A percentile compares a stretch with the other conserved stretches of the same genome.
These are phyloP conservation scores for Avena sativa DNA, from an alignment of 176 grass and related monocot species.

Conservation along the genomic window DNA sequence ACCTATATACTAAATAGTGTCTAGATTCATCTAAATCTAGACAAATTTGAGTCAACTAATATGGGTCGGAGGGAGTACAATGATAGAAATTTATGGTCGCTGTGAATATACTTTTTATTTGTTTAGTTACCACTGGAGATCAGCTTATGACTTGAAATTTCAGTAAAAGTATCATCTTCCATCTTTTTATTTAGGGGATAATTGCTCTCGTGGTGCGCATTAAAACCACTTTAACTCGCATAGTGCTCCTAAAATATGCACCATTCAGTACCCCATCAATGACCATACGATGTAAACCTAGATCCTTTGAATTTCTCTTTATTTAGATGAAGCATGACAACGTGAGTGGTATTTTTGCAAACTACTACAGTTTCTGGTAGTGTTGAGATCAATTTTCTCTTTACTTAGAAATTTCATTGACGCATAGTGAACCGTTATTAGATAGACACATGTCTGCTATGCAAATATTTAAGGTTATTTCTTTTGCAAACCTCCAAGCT, in stretches of 20 bases:
- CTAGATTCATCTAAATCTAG: no score
- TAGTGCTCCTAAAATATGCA: background rate
- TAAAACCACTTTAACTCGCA: background rate
- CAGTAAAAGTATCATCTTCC: conserved; percentile 20
- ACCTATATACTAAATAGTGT: no score
- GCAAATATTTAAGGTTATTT: conserved; percentile 37
- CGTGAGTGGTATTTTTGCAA: conserved; percentile 4
- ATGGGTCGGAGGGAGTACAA: background rate
- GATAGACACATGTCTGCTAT: background rate
- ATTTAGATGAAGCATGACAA: background rate
- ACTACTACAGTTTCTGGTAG: background rate
- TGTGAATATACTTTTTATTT: background rate
- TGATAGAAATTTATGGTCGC: background rate
- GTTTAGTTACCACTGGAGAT: background rate
- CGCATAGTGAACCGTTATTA: background rate
- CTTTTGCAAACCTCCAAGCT: conserved; percentile 77
- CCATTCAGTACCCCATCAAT: background rate
- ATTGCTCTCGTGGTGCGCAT: background rate
- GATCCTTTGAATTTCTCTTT: background rate
- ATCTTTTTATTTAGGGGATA: background rate
- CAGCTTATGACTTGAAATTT: conserved; percentile 8
- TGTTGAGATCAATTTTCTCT: background rate
- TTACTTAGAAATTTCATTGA: conserved; percentile 3
- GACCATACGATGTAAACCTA: background rate
- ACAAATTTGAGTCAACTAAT: no score